phyloP scores from a whole-genome alignment of 768 basidiomycete species.

The Suillus hirtellus region DNA sequence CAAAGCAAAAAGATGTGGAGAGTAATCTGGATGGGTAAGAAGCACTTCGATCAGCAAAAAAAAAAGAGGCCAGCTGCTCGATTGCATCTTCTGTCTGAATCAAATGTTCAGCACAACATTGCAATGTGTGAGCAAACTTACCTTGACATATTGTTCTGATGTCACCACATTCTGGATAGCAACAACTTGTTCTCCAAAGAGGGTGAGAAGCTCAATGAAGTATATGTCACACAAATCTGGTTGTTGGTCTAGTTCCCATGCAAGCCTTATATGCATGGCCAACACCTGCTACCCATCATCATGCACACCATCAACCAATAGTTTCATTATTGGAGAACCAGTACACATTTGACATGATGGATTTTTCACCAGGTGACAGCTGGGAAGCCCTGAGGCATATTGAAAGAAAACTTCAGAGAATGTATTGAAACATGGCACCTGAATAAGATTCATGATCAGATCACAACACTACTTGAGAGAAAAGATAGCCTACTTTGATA shows the following conservation, averaged over 20 bases:
- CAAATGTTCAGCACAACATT: slow-evolving; percentile 3
- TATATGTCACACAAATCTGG: slow-evolving; percentile 81
- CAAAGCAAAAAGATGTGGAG: slow-evolving; percentile 54
- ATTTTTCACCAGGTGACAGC: no score
- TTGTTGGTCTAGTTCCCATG: slow-evolving; percentile 71
- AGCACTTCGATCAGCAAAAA: slow-evolving; percentile 90
- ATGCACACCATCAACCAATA: no score
- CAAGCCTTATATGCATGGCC: slow-evolving; percentile 87
- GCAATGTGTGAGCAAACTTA: slow-evolving; percentile 26
- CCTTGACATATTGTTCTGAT: slow-evolving; percentile 66
- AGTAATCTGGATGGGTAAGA: slow-evolving; percentile 68
- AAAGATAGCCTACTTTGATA: no score
- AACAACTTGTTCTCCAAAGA: slow-evolving; percentile 90
- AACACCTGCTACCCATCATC: slow-evolving; percentile 54
- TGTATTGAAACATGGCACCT: no score
- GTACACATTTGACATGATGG: no score
- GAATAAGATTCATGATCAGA: no score
- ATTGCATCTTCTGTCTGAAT: slow-evolving; percentile 77
- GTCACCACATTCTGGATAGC: slow-evolving; percentile 83
- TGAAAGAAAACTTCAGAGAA: no score
- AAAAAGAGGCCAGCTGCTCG: slow-evolving; percentile 79
- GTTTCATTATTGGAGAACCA: no score
- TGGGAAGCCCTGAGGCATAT: no score
- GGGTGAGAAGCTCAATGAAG: slow-evolving; percentile 74
- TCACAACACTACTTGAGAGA: no score